Conservation (phyloP, 2,329 filamentous ascomycete genomes). For the Teratosphaeria pseudoeucalypti region DNA sequence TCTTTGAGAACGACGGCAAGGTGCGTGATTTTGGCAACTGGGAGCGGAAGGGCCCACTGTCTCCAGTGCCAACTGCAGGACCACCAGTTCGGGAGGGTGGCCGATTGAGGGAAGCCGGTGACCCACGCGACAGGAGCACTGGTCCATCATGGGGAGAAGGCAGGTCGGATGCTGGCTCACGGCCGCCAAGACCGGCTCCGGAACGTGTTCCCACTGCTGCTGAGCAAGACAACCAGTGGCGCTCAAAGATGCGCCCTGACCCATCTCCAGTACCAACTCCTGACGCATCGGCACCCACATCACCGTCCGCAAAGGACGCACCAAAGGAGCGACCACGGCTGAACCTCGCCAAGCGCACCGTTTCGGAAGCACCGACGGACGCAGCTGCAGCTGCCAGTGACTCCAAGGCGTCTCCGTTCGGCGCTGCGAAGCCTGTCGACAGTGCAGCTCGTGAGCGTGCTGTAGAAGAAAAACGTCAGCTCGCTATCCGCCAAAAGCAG, state of each 20-base stretch:
- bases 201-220: slow-evolving; percentile 74
- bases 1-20: slow-evolving; percentile 61
- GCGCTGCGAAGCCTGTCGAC: slow-evolving; percentile 86
- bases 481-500: slow-evolving; percentile 68
- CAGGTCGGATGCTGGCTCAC: slow-evolving; percentile 60
- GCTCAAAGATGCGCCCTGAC: slow-evolving; percentile 82
- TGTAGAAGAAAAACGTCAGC: slow-evolving; percentile 76
- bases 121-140: slow-evolving; percentile 36
- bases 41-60: slow-evolving; percentile 88
- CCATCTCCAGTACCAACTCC: slow-evolving; percentile 51
- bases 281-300: slow-evolving; percentile 64
- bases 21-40: slow-evolving; percentile 76
- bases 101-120: slow-evolving; percentile 50
- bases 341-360: slow-evolving; percentile 83
- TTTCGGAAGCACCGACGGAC: slow-evolving; percentile 59
- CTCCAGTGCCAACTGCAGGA: slow-evolving; percentile 48
- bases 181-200: slow-evolving; percentile 56
- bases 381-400: slow-evolving; percentile 40
- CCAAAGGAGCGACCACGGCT: slow-evolving; percentile 64
- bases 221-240: slow-evolving; percentile 90
- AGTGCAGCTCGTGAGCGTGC: slow-evolving; percentile 80
- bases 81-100: slow-evolving; percentile 44
- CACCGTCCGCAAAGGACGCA: slow-evolving; percentile 52
- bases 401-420: slow-evolving; percentile 84
- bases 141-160: slow-evolving; percentile 70